phyloP scores from a whole-genome alignment of 805 yeast genomes.

The Teunomyces cretensis region DNA sequence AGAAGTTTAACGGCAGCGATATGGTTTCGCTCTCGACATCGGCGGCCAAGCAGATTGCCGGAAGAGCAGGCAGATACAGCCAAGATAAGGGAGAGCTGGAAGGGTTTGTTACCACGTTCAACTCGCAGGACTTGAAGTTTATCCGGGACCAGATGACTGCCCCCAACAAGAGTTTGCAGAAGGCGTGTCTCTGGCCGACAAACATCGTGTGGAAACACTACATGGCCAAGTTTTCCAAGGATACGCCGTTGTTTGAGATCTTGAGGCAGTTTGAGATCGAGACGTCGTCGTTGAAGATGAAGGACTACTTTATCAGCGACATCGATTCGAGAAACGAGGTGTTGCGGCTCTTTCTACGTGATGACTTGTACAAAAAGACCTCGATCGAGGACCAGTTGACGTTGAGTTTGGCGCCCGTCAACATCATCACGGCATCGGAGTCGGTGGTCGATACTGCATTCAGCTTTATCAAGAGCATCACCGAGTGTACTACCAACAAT shows the following conservation, averaged over 20 bases:
- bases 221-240: constrained; percentile 58
- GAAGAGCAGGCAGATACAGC: constrained; percentile 86
- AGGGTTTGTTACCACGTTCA: constrained; percentile 56
- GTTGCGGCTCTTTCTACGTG: constrained; percentile 44
- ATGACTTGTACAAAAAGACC: constrained; percentile 20
- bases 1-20: constrained; percentile 68
- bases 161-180: constrained; percentile 50
- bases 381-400: constrained; percentile 57
- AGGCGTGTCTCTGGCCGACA: constrained; percentile 82
- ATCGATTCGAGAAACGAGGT: constrained; percentile 37
- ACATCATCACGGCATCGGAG: constrained; percentile 29
- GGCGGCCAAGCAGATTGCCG: constrained; percentile 87
- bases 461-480: constrained; percentile 53
- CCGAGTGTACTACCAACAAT: constrained; percentile 51
- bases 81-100: constrained; percentile 34
- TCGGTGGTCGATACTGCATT: constrained; percentile 44
- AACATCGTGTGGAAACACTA: constrained; percentile 66
- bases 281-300: constrained; percentile 18
- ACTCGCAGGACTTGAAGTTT: constrained; percentile 39
- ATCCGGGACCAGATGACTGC: constrained; percentile 49
- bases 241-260: constrained; percentile 46
- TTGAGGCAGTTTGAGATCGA: constrained; percentile 49
- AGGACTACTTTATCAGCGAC: constrained; percentile 38
- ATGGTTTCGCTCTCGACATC: constrained; percentile 54
- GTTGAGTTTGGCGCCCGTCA: constrained; percentile 64